These are phyloP conservation scores for Aspergillus hortae DNA, from an alignment of 2,329 filamentous ascomycete species.

Conservation along the genomic window DNA sequence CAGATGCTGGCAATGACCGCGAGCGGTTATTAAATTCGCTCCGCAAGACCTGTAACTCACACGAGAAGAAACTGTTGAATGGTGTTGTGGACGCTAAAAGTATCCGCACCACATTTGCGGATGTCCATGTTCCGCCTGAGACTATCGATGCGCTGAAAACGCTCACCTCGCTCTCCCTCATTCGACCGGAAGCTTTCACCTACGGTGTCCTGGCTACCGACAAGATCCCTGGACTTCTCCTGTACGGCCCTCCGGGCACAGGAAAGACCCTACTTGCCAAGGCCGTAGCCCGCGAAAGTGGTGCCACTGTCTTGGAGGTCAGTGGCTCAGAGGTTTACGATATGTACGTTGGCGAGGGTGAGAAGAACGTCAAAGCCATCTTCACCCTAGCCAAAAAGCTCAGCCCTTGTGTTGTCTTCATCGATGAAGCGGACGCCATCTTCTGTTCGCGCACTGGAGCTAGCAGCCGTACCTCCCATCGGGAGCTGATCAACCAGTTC, in stretches of 20 bases:
- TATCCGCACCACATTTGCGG: constrained; percentile 80
- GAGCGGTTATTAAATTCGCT: constrained; percentile 47
- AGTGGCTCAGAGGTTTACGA: constrained; percentile 90
- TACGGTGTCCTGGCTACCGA: constrained; percentile 92
- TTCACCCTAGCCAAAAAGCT: constrained; percentile 90
- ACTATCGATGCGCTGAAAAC: constrained; percentile 86
- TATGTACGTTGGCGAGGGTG: constrained; percentile 92
- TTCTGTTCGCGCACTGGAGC: constrained; percentile 69
- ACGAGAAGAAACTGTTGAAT: constrained; percentile 77
- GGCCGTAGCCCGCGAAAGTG: constrained; percentile 61
- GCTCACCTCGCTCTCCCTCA: constrained; percentile 79
- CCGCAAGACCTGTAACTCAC: constrained; percentile 61
- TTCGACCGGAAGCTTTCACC: constrained; percentile 88
- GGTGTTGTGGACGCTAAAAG: constrained; percentile 79
- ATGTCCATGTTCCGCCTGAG: constrained; percentile 77
- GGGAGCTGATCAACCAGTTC: constrained; percentile 95
- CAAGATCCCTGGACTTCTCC: constrained; percentile 80
- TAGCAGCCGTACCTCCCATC: constrained; percentile 66
- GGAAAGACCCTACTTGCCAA: constrained; percentile 64
- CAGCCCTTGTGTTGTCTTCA: constrained; percentile 88
- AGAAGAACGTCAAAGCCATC: constrained; percentile 91
- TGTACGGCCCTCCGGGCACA: constrained; percentile 77
- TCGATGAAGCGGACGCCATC: constrained; percentile 93
- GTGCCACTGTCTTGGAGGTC: constrained; percentile 74
- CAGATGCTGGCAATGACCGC: constrained; percentile 31